Conservation (phyloP, 352 stramenopile genomes). For the Globisporangium lucens region DNA sequence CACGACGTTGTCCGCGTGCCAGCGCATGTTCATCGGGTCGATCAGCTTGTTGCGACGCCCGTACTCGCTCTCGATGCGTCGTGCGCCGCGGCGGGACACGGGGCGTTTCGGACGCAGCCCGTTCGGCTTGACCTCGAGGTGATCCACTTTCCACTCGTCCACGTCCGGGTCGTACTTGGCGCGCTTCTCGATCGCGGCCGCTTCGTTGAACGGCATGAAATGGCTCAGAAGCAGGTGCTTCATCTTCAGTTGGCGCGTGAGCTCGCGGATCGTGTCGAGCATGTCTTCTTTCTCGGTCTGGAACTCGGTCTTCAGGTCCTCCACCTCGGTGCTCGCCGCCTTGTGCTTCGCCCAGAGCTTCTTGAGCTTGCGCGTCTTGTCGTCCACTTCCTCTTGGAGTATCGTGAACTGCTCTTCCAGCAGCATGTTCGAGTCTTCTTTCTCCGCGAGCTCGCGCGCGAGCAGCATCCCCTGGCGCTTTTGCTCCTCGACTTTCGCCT, state of each 20-base stretch:
- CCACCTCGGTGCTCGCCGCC: constrained; percentile 83
- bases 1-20: constrained; percentile 89
- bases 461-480: constrained; percentile 80
- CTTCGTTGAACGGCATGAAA: constrained; percentile 82
- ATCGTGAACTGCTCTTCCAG: constrained; percentile 91
- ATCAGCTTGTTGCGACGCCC: constrained; percentile 75
- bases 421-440: constrained; percentile 92
- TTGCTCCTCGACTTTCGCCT: constrained; percentile 88
- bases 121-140: constrained; percentile 59
- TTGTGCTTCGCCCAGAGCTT: constrained; percentile 95
- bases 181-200: constrained; percentile 72
- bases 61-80: constrained; percentile 84
- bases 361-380: constrained; percentile 95
- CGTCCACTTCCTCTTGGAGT: constrained; percentile 90
- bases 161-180: constrained; percentile 87
- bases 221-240: constrained; percentile 91
- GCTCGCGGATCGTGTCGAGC: constrained; percentile 92
- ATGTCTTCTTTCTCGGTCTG: constrained; percentile 94
- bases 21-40: constrained; percentile 86
- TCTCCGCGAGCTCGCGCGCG: constrained; percentile 89
- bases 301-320: constrained; percentile 93
- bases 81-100: constrained; percentile 55
- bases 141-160: constrained; percentile 88
- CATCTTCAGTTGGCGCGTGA: constrained; percentile 94
- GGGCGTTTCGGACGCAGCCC: constrained; percentile 55